Evolutionary conservation across 2,329 filamentous ascomycete genomes (phyloP), one percentile per base, ranked within the genome.

Genomic region (Cryoendolithus antarcticus): DNA sequence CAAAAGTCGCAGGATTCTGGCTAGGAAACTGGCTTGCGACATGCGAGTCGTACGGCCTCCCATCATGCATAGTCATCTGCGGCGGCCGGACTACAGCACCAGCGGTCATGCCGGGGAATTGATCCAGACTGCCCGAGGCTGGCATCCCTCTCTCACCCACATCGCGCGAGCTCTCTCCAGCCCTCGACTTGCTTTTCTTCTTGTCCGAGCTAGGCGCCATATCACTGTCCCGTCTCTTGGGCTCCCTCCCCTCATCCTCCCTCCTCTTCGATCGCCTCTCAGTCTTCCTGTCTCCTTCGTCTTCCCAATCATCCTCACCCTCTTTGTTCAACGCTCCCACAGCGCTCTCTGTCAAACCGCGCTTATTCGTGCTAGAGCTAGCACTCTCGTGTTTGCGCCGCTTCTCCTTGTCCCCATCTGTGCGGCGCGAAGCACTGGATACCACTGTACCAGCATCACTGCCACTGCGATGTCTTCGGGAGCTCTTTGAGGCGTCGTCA

Each of bases 11-110:
- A 10, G 71, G 69, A 41, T 73, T 64, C 51, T 76, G 73, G 35
- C 72, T 72, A 4, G 73, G 74, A 48, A 78, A 78, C 49, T 77
- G 75, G 48, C 71, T 49, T 44, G 44, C 28, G 47, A 52, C 27
- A 46, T 48, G 35, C 37, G 43, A 45, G 34, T 44, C 39, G 10
- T 37, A 35, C n/a, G 52, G 53, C 19, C 19, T 21, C 19, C 19
- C 19, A 21, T 21, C 19, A 21, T 21, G 19, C 19, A 21, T 21
- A 21, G 39, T 34, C 9, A 43, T 42, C n/a, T 40, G 39, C 1
- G 39, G 30, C 29, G 38, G 32, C 13, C 30, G 30, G 43, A 52
- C 44, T 10, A 46, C 32, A 1, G 43, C 42, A 21, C 41, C 47
- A 11, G 43, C 42, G 41, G 50, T 51, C 36, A 54, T 54, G 12